These are phyloP conservation scores for Pezicula radicicola DNA, from an alignment of 2,329 filamentous ascomycete species.

Conservation along the genomic window DNA sequence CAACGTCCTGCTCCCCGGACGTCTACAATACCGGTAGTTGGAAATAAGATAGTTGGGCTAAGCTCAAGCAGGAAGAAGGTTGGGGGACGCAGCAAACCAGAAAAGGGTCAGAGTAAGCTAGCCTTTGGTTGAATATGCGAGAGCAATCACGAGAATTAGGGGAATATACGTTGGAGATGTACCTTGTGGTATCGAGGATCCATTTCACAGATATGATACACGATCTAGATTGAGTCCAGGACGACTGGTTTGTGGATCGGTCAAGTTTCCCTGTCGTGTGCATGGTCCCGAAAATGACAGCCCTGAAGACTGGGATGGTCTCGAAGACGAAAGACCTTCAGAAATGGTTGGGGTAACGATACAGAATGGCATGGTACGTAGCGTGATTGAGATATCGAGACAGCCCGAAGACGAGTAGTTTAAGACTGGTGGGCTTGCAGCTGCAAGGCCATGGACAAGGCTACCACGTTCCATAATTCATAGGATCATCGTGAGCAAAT, in stretches of 20 bases:
- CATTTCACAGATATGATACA: too few relatives aligned
- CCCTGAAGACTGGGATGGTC: not conserved
- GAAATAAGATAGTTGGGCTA: conserved; percentile 26
- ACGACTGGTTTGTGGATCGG: not conserved
- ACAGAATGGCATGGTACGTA: too few relatives aligned
- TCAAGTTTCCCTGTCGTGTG: not conserved
- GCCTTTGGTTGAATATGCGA: conserved; percentile 41
- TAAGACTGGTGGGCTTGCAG: too few relatives aligned
- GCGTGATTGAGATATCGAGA: too few relatives aligned
- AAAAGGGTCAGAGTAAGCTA: conserved; percentile 59
- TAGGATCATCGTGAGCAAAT: too few relatives aligned
- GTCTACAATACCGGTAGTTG: conserved; percentile 2
- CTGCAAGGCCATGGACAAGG: too few relatives aligned
- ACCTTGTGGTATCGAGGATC: too few relatives aligned
- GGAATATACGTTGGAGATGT: not conserved
- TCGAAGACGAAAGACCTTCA: too few relatives aligned
- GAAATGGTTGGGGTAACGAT: too few relatives aligned
- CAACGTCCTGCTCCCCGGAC: conserved; percentile 18
- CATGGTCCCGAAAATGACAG: not conserved
- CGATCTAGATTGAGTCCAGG: too few relatives aligned
- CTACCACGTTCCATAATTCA: too few relatives aligned
- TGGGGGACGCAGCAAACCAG: conserved; percentile 26
- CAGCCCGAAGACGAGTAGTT: too few relatives aligned
- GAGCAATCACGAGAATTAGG: conserved; percentile 1
- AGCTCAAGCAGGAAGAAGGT: conserved; percentile 26